Percentiles rank a stretch among this genome's conserved stretches.
These are phyloP conservation scores for Saccharum hybrid DNA, from an alignment of 202 grass and related monocot species.

Conservation along the genomic window DNA sequence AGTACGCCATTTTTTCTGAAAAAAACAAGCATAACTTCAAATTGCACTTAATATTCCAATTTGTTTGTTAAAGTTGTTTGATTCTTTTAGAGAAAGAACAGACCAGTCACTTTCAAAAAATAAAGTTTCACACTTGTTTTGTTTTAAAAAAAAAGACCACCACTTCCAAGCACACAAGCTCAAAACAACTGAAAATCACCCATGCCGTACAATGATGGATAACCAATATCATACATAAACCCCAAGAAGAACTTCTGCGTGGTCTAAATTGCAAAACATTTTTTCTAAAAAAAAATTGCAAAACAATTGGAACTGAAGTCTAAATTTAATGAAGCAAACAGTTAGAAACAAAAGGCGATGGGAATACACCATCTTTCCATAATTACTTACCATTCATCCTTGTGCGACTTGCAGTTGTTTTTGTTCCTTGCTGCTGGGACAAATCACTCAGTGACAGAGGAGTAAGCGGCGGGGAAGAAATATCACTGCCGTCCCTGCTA, in stretches of 20 bases:
- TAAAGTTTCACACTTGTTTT: background rate
- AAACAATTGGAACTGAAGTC: background rate
- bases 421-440: constrained; percentile 39
- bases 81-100: background rate
- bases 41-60: constrained; percentile 9
- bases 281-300: background rate
- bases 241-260: background rate
- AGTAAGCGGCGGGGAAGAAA: constrained; percentile 56
- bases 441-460: constrained; percentile 51
- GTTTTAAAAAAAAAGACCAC: background rate
- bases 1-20: background rate
- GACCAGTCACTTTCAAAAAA: background rate
- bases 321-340: constrained; percentile 18
- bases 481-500: constrained; percentile 51
- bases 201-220: background rate
- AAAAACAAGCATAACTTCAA: background rate
- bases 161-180: background rate
- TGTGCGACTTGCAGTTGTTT: constrained; percentile 38
- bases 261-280: background rate
- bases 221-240: background rate
- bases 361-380: background rate
- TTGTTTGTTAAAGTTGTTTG: background rate
- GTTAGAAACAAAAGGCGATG: background rate
- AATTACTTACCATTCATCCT: constrained; percentile 54
- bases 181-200: background rate